Evolutionary conservation across 805 yeast species (phyloP), one percentile per base, ranked within the genome.

Genomic region (Saccharomycopsis sp.): DNA sequence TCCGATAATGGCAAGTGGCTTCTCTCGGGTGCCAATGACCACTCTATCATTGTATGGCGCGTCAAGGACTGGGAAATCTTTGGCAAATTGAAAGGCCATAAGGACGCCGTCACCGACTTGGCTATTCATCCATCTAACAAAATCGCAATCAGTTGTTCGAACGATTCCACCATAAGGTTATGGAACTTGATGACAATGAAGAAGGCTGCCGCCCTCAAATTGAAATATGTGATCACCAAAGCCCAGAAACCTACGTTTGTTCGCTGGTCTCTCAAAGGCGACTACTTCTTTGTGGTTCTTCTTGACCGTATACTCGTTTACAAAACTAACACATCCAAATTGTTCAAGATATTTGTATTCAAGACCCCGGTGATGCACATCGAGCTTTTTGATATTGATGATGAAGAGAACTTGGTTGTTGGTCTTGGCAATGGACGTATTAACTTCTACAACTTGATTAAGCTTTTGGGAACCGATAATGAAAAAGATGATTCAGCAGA

Each of bases 121-220:
- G 87, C 91, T 29, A 87, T 94, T 44, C 99, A 94, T 70, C 95
- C 96, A 16, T 77, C 90, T 2, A 97, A 96, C 14, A 80, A 89
- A 72, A 83, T 94, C 58, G 97, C 97, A 3, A 80, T 94, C 24
- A 86, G 95, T 60, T 96, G 91, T 2, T 89, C 95, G 58, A 84
- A 80, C 29, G 99, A 94, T 70, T 81, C 81, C 61, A 87, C 96
- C 4, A 78, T 94, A 41, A 78, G 92, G 67, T 77, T 94, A 59
- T 94, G 99, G 99, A 94, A 94, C 68, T 75, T 94, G 63, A 92
- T 94, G 98, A 92, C 97, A 1, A 94, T 90, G 14, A 88, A 89
- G 69, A 91, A 91, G 71, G 98, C 98, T 18, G 91, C 96, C 1
- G 77, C 81, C 9, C 74, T 91, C 71, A 91, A 87, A 67, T 73